phyloP scores from a whole-genome alignment of 2,329 filamentous ascomycete genomes.

The Phyllosticta citriasiana region DNA sequence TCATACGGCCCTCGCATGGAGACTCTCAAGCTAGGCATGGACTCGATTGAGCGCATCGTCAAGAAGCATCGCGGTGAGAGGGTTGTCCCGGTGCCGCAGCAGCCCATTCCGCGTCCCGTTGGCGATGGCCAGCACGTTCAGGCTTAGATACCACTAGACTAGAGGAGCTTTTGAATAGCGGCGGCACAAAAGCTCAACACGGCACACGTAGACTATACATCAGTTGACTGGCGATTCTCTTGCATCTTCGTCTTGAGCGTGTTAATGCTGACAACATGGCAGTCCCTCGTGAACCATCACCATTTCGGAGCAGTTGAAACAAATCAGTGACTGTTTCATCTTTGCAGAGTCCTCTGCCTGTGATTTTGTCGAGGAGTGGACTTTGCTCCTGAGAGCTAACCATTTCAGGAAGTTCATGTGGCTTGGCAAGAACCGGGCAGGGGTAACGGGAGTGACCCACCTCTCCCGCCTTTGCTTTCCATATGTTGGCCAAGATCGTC shows the following conservation, averaged over 20 bases:
- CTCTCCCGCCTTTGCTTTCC: no score
- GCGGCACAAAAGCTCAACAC: not conserved
- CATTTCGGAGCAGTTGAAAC: not conserved
- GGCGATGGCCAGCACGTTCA: not conserved
- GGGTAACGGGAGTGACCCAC: not conserved
- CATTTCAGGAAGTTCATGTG: not conserved
- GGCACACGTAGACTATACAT: not conserved
- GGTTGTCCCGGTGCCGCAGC: not conserved
- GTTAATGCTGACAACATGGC: not conserved
- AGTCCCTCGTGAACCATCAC: not conserved
- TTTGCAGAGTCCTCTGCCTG: not conserved
- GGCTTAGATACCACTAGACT: not conserved
- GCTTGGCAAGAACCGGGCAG: not conserved
- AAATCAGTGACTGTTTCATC: not conserved
- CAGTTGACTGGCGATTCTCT: not conserved
- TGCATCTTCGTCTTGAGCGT: not conserved
- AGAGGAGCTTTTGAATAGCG: not conserved
- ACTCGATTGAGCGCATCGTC: conserved; percentile 30
- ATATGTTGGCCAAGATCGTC: no score
- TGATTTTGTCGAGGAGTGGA: not conserved
- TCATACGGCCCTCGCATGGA: conserved; percentile 34
- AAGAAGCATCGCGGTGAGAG: conserved; percentile 21
- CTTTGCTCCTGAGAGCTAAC: not conserved
- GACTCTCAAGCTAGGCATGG: conserved; percentile 29
- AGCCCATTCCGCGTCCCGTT: not conserved